Evolutionary conservation across 148 eudicot species (phyloP), one percentile per base, ranked within the genome.

Genomic region (Cornus suecica): DNA sequence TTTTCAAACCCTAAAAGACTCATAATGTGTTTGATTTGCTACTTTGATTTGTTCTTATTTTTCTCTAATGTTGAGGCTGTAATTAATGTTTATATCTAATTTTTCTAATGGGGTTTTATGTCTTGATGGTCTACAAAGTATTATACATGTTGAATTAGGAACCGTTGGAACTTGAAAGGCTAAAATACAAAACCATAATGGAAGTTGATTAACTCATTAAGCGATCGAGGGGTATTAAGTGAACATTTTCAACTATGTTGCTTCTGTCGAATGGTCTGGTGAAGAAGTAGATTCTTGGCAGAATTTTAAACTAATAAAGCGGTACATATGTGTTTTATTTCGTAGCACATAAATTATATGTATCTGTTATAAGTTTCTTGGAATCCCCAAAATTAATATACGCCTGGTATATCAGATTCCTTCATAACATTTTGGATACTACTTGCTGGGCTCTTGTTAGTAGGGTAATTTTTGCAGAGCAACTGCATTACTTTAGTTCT

Each of bases 361-460:
- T 8, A 45, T 52, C 30, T 70, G 51, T 48, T 23, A 29, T 16
- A 71, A 42, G 42, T 63, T 70, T 20, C 70, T 77, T 45, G 80
- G 69, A 77, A 77, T n/a, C 71, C 80, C 24, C 70, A 70, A 70
- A 24, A 37, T n/a, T n/a, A 70, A 51, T 63, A 63, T 74, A 65
- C 65, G 63, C 72, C 45, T 58, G 18, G 74, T 11, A 48, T 65
- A 73, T 27, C 70, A 73, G 72, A 67, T 79, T 79, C 73, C 81
- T 56, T 68, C 27, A 4, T 37, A 64, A 73, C 60, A 73, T 60
- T 73, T 79, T 73, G 81, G 73, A 77, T 54, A 34, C 10, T 56
- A 79, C 61, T 68, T 58, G 52, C 56, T 79, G 81, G 68, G 77
- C 25, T 79, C 58, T 73, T 58, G 81, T 48, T 73, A 41, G 68